These are phyloP conservation scores for Dendryphion nanum DNA, from an alignment of 2,329 filamentous ascomycete genomes.

Conservation along the genomic window DNA sequence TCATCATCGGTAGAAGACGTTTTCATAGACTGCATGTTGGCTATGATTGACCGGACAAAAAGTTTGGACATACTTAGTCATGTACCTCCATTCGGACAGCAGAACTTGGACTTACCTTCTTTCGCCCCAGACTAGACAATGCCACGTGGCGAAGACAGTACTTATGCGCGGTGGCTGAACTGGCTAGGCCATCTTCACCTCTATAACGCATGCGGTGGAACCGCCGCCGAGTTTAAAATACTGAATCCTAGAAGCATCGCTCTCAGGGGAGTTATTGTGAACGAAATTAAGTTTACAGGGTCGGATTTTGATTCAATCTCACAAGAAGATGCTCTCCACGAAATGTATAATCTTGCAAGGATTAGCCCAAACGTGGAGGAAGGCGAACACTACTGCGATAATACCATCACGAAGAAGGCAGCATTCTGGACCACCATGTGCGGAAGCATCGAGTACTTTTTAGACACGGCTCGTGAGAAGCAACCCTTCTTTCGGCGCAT, in stretches of 20 bases:
- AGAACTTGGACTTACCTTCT: slow-evolving; percentile 2
- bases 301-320: not conserved
- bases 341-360: not conserved
- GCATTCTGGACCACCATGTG: not conserved
- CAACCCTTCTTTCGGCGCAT: not conserved
- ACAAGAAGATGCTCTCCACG: not conserved
- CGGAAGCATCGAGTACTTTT: not conserved
- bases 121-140: slow-evolving; percentile 3
- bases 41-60: not conserved
- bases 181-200: slow-evolving; percentile 1
- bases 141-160: not conserved
- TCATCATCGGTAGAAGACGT: not conserved
- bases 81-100: slow-evolving; percentile 1
- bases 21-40: not conserved
- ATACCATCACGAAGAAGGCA: not conserved
- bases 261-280: not conserved
- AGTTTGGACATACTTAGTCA: slow-evolving; percentile 1
- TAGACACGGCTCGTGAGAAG: not conserved
- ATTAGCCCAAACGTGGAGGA: not conserved
- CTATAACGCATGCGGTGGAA: not conserved
- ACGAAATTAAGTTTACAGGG: slow-evolving; percentile 1
- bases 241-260: not conserved
- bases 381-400: not conserved
- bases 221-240: not conserved
- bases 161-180: slow-evolving; percentile 1